These are phyloP conservation scores for Ajuga reptans DNA, from an alignment of 305 asterid genomes.

Conservation along the genomic window DNA sequence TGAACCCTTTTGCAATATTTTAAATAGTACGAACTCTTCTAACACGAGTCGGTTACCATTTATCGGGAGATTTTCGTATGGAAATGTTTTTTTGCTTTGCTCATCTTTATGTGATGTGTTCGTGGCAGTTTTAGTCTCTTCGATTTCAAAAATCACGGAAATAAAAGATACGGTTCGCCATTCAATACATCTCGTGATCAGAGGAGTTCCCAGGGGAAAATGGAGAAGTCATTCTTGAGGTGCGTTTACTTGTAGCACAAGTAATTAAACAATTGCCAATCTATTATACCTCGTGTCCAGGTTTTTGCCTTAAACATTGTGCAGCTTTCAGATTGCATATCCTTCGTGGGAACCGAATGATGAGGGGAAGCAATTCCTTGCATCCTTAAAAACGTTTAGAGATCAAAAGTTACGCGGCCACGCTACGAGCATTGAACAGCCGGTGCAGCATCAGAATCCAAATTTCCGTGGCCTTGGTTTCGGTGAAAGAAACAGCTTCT, in stretches of 20 bases:
- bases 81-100: background rate
- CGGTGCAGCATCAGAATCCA: conserved; percentile 37
- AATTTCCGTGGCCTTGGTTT: conserved; percentile 30
- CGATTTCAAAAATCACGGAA: conserved; percentile 81
- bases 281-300: background rate
- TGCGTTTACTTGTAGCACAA: conserved; percentile 17
- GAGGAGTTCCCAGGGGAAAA: conserved; percentile 95
- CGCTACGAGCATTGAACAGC: conserved; percentile 26
- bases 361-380: conserved; percentile 66
- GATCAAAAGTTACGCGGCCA: conserved; percentile 59
- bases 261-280: background rate
- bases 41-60: background rate
- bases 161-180: conserved; percentile 71
- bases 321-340: conserved; percentile 73
- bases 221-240: conserved; percentile 97
- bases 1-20: no score
- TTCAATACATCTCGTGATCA: conserved; percentile 38
- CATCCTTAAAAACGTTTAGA: conserved; percentile 47
- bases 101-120: background rate
- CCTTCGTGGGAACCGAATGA: conserved; percentile 80
- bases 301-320: background rate
- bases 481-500: conserved; percentile 34
- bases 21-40: background rate
- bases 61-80: background rate
- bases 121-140: conserved; percentile 74